phyloP scores from a whole-genome alignment of 331 rosid genomes.

The Malus hybrid region DNA sequence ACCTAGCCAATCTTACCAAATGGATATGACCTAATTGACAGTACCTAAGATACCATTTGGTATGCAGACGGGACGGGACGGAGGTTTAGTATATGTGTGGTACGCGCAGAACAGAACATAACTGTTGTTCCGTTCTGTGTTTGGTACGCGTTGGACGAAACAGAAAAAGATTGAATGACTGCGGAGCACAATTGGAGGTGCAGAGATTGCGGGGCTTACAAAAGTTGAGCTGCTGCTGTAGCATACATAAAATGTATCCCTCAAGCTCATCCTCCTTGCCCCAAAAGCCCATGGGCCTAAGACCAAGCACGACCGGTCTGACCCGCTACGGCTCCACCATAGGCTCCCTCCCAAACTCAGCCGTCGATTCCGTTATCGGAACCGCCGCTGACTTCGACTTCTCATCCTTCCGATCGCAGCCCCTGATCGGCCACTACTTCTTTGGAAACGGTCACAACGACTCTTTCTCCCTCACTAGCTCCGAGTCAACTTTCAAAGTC shows the following conservation, averaged over 20 bases:
- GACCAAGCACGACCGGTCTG: conserved; percentile 21
- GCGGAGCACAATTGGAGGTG: too few species aligned
- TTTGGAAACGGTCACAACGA: conserved; percentile 22
- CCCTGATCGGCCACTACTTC: conserved; percentile 33
- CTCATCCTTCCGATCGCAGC: conserved; percentile 17
- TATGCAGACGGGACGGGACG: too few species aligned
- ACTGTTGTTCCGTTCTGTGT: too few species aligned
- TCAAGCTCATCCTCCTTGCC: conserved; percentile 39
- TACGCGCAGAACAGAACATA: too few species aligned
- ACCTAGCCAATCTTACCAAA: too few species aligned
- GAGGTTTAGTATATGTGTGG: too few species aligned
- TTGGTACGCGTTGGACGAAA: too few species aligned
- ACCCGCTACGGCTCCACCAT: conserved; percentile 74
- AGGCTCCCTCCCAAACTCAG: conserved; percentile 49
- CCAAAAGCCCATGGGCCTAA: conserved; percentile 25
- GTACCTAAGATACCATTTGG: too few species aligned
- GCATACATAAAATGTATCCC: conserved; percentile 28
- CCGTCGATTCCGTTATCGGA: conserved; percentile 56
- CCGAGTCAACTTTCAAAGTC: conserved; percentile 25
- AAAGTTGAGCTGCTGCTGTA: too few species aligned
- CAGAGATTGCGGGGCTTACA: too few species aligned
- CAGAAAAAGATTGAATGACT: too few species aligned
- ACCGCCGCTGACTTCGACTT: conserved; percentile 20
- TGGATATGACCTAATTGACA: too few species aligned
- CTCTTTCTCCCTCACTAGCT: conserved; percentile 26